phyloP scores from a whole-genome alignment of 371 early-diverging fungal genomes.

The Mortierella sp. region DNA sequence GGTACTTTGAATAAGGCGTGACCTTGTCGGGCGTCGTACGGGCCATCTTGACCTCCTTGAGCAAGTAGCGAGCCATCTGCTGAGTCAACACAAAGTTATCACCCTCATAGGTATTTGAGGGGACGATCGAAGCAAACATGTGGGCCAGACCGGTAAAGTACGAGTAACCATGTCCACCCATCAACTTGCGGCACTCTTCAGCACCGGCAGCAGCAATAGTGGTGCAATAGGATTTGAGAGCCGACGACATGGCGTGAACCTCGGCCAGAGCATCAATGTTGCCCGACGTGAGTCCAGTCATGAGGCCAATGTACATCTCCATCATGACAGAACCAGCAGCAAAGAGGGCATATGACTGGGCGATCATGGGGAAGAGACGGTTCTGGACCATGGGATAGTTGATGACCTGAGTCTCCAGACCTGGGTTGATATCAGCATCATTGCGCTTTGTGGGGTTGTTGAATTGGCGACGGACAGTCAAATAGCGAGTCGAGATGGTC shows the following conservation, averaged over 20 bases:
- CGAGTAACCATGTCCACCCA: constrained; percentile 90
- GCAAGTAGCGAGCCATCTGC: constrained; percentile 78
- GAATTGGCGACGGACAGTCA: constrained; percentile 66
- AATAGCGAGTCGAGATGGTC: constrained; percentile 64
- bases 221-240: constrained; percentile 84
- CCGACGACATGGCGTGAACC: constrained; percentile 85
- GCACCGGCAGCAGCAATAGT: constrained; percentile 77
- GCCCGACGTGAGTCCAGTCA: constrained; percentile 73
- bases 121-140: constrained; percentile 60
- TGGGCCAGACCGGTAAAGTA: constrained; percentile 80
- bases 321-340: constrained; percentile 78
- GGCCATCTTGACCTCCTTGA: constrained; percentile 70
- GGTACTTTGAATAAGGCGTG: constrained; percentile 61
- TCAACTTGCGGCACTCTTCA: constrained; percentile 78
- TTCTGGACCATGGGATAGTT: constrained; percentile 85
- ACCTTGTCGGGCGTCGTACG: constrained; percentile 62
- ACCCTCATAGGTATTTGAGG: constrained; percentile 68
- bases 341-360: constrained; percentile 79
- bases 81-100: constrained; percentile 85
- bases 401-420: constrained; percentile 77
- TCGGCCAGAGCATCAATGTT: constrained; percentile 75
- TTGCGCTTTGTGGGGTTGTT: constrained; percentile 61
- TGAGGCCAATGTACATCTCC: constrained; percentile 70
- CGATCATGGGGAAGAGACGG: constrained; percentile 79
- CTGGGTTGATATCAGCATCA: constrained; percentile 54